Conservation (phyloP, 345 rosid genomes). For the Trapa bicornis region DNA sequence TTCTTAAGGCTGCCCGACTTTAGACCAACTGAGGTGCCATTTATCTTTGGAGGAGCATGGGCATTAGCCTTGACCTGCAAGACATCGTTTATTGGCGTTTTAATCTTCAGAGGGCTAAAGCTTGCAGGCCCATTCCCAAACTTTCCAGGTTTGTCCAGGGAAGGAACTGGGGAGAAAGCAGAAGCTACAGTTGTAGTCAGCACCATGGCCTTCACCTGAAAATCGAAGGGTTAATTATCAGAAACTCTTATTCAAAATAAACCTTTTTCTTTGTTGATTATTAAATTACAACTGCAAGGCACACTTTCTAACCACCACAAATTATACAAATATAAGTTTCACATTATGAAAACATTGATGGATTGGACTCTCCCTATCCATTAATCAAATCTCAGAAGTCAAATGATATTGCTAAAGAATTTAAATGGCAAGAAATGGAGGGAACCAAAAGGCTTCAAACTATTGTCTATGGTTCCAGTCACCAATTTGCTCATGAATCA, state of each 20-base stretch:
- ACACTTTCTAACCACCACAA: neutral
- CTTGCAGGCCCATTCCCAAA: constrained; percentile 29
- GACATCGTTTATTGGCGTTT: constrained; percentile 25
- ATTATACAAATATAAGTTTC: too few species aligned
- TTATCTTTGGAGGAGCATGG: constrained; percentile 77
- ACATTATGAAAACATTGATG: neutral
- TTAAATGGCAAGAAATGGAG: too few species aligned
- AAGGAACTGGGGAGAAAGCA: constrained; percentile 51
- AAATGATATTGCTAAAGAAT: too few species aligned
- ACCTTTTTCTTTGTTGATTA: too few species aligned
- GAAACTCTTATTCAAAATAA: neutral
- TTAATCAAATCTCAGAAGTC: too few species aligned
- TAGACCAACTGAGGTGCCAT: constrained; percentile 49
- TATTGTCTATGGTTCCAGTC: too few species aligned
- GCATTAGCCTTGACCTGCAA: constrained; percentile 75
- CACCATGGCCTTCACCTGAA: constrained; percentile 8
- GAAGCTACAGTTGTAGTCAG: constrained; percentile 57
- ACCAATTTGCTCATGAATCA: too few species aligned
- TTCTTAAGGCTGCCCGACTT: constrained; percentile 38
- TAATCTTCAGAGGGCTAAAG: constrained; percentile 29
- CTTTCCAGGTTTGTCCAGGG: constrained; percentile 42
- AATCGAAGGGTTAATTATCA: constrained; percentile 7
- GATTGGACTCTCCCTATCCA: neutral
- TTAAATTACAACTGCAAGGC: neutral
- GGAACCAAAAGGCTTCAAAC: too few species aligned